These are phyloP conservation scores for Candida ovalis DNA, from an alignment of 805 yeast genomes.

Conservation along the genomic window DNA sequence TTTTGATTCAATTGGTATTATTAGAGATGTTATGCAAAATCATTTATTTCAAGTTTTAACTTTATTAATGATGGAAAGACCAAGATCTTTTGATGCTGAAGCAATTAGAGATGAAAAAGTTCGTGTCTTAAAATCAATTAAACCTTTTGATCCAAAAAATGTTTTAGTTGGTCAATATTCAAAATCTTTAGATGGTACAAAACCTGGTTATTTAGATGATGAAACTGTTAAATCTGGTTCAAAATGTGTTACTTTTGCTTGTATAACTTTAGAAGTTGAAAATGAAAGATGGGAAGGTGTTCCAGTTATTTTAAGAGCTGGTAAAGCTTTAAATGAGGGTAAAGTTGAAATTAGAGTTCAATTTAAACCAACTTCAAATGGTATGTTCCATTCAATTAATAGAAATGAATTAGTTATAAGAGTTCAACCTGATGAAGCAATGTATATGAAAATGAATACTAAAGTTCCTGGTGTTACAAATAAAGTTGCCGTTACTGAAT, in stretches of 20 bases:
- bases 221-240: constrained; percentile 80
- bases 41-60: constrained; percentile 92
- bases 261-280: constrained; percentile 68
- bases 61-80: constrained; percentile 91
- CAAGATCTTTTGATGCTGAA: constrained; percentile 87
- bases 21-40: constrained; percentile 98
- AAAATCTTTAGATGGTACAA: constrained; percentile 77
- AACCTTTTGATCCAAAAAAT: constrained; percentile 60
- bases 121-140: constrained; percentile 79
- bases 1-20: constrained; percentile 91
- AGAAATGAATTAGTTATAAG: constrained; percentile 93
- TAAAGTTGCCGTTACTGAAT: constrained; percentile 78
- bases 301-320: constrained; percentile 93
- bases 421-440: constrained; percentile 92
- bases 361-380: constrained; percentile 80
- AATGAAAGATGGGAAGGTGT: constrained; percentile 99
- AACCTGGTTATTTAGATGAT: constrained; percentile 91
- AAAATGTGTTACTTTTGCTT: constrained; percentile 90
- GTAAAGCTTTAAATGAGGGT: constrained; percentile 92
- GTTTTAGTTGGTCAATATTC: constrained; percentile 85
- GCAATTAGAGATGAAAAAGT: constrained; percentile 96
- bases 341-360: constrained; percentile 95
- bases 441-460: constrained; percentile 88
- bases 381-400: constrained; percentile 75
- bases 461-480: constrained; percentile 91